Evolutionary conservation across 768 basidiomycete species (phyloP), one percentile per base, ranked within the genome.

Genomic region (Lactarius hengduanensis): DNA sequence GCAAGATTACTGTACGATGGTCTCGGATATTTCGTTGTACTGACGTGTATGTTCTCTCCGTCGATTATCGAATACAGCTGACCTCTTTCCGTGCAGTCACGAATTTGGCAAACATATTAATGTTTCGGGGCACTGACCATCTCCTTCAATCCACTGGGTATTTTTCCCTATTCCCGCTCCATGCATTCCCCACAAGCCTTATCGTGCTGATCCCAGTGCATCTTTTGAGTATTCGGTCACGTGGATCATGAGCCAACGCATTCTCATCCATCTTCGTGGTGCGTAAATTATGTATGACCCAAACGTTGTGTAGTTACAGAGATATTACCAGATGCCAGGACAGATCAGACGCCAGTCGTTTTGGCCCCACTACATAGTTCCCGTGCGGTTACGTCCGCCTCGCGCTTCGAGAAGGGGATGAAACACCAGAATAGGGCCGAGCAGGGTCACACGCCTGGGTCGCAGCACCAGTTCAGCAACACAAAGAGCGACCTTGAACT

Each of bases 1-100:
- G 15, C n/a, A 69, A 89, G 86, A 76, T 85, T 89, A 84, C 76
- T 90, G 4, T 86, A 84, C 64, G 87, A 90, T 68, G 88, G 88
- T 30, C 74, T 90, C 30, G 81, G 83, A 26, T 90, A 87, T 72
- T 85, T 89, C 64, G 69, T 86, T 34, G 78, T 77, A 5, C 74
- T 90, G 55, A 85, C 86, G 59, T 77, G 73, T 81, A 62, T 18
- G 72, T 66, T 7, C 4, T 13, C 15, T 47, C 26, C 5, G 11
- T 36, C 11, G 15, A 2, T 34, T 15, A 15, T 20, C 41, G 5
- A 57, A 58, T 54, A 41, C 50, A 28, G 1, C 18, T 22, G 56
- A 55, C 8, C 32, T 22, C 26, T 50, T 45, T 36, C 57, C 3
- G 15, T 61, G 30, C 57, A 76, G 75, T 43, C 20, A 64, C 70